Evolutionary conservation across 805 yeast genomes (phyloP).

Genomic region (Dipodascus albidus): DNA sequence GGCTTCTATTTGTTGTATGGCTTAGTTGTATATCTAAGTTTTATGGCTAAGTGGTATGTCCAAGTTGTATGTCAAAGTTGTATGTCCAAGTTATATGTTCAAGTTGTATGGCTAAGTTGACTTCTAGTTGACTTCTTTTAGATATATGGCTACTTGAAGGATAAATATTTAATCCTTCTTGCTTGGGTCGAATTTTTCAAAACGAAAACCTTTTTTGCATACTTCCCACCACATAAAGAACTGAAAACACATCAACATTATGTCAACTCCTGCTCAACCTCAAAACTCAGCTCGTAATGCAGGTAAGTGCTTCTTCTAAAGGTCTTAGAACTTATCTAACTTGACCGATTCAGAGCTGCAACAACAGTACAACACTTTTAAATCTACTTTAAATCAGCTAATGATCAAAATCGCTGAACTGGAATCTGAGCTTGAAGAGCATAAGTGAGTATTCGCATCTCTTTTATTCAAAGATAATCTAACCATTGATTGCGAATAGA

Average conservation of each 20-base stretch:
- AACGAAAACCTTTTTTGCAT: neutral
- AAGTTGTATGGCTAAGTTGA: neutral
- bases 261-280: neutral
- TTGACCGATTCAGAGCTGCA: constrained; percentile 23
- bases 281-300: constrained; percentile 12
- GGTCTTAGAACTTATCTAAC: neutral
- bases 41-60: too few relatives aligned
- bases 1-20: too few relatives aligned
- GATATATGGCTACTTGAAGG: too few relatives aligned
- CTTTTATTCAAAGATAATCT: constrained; percentile 1
- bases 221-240: neutral
- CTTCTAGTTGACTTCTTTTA: too few relatives aligned
- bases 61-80: too few relatives aligned
- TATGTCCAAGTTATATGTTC: neutral
- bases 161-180: too few relatives aligned
- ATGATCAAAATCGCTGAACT: constrained; percentile 29
- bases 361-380: constrained; percentile 30
- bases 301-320: constrained; percentile 10
- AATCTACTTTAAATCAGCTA: constrained; percentile 25
- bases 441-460: constrained; percentile 9
- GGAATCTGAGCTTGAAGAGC: constrained; percentile 32
- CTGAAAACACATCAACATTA: neutral
- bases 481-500: constrained; percentile 13
- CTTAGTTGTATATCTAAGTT: too few relatives aligned
- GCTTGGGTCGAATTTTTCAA: too few relatives aligned